Conservation (phyloP, 1,284 basidiomycete genomes). For the Ceratobasidium sp. region DNA sequence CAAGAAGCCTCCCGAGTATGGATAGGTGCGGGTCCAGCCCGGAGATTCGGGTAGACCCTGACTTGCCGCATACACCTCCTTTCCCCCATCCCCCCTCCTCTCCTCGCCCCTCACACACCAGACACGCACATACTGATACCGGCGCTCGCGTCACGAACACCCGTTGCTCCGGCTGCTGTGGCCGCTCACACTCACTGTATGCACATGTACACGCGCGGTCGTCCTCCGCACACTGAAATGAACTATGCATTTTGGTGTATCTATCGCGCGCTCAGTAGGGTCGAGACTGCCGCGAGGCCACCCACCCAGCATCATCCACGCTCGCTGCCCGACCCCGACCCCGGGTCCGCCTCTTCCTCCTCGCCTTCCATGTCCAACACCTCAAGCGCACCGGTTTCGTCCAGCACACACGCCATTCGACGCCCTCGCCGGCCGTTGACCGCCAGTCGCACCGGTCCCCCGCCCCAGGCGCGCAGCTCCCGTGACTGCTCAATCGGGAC, state of each 20-base stretch:
- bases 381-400: conserved; percentile 71
- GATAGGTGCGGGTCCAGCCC: conserved; percentile 34
- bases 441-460: conserved; percentile 66
- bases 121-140: conserved; percentile 43
- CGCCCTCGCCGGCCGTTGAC: conserved; percentile 78
- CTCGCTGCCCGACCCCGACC: conserved; percentile 45
- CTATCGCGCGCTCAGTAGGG: conserved; percentile 38
- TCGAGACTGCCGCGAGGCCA: conserved; percentile 43
- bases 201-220: conserved; percentile 10
- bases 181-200: conserved; percentile 13
- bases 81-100: conserved; percentile 44
- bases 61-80: background rate
- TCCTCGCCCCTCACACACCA: conserved; percentile 54
- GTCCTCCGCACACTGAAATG: conserved; percentile 17
- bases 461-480: conserved; percentile 62
- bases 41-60: conserved; percentile 10
- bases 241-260: conserved; percentile 29
- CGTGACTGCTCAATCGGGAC: conserved; percentile 43
- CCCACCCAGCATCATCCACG: conserved; percentile 20
- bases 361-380: conserved; percentile 79
- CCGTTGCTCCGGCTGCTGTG: conserved; percentile 12
- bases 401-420: conserved; percentile 76
- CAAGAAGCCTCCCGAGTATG: conserved; percentile 40
- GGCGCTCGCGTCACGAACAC: conserved; percentile 6
- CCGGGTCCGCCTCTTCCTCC: conserved; percentile 56